phyloP scores from a whole-genome alignment of 441 rosid genomes.

The Mallotus japonicus region DNA sequence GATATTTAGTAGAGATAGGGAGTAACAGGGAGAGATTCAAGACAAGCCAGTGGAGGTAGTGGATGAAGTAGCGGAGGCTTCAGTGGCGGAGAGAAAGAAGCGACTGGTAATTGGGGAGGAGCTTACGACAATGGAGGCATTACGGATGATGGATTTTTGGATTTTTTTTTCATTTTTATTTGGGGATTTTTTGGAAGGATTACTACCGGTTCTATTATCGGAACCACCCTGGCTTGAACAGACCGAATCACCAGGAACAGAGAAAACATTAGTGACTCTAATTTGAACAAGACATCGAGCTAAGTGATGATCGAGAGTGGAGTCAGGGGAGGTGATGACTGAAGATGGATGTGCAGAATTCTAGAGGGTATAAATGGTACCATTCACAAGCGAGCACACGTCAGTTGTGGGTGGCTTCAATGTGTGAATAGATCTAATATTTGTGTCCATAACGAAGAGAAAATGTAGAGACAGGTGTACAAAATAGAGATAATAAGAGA shows the following conservation, averaged over 20 bases:
- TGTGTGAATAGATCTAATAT: conserved; percentile 51
- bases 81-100: no score
- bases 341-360: conserved; percentile 19
- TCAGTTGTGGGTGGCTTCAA: conserved; percentile 42
- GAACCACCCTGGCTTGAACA: no score
- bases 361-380: conserved; percentile 38
- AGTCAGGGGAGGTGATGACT: conserved; percentile 32
- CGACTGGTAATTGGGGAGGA: no score
- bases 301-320: conserved; percentile 70
- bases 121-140: no score
- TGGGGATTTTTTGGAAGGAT: no score
- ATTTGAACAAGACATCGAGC: conserved; percentile 68
- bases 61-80: no score
- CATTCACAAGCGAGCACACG: conserved; percentile 39
- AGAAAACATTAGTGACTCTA: conserved; percentile 60
- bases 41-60: no score
- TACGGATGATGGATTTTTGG: no score
- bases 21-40: no score
- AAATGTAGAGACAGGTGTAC: background rate
- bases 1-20: no score
- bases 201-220: no score
- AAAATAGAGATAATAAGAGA: background rate
- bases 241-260: conserved; percentile 87
- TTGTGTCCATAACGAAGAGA: conserved; percentile 41
- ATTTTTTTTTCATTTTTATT: no score